Evolutionary conservation across 2,329 filamentous ascomycete genomes (phyloP), one percentile per base, ranked within the genome.

Genomic region (Aspergillus fischeri): DNA sequence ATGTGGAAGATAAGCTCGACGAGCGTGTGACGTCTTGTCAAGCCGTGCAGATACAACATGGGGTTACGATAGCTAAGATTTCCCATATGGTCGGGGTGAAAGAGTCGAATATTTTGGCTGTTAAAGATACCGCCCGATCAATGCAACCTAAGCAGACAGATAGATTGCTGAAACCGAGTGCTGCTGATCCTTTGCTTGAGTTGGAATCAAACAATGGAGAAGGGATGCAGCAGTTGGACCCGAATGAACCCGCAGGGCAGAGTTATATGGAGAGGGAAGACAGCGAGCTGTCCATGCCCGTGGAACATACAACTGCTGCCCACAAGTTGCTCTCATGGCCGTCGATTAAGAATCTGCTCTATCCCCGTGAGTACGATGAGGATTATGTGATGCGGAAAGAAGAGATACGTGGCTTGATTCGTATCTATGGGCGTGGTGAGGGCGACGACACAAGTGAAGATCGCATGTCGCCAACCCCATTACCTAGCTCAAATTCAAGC

Each of bases 241-340:
- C 52, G 42, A 24, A 27, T 41, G 9, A 28, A 6, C 21, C 49
- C 3, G 5, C 47, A 6, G 60, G 64, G 14, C 57, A 62, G 24
- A 44, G 55, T 20, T 45, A 62, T 5, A 61, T 63, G 35, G 56
- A 53, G 10, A 66, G 68, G 6, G 70, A 74, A 27, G 71, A 73
- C 27, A 85, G 85, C 49, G 82, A 86, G 62, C 83, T 89, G 14
- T 84, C 88, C 1, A 90, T 96, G 55, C 90, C 91, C 0, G 84
- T 87, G 28, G 90, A 96, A 63, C 93, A 97, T 68, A 95, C 91
- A 0, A 97, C 92, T 0, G 85, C 91, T n/a, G 92, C 92, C 1
- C 90, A 94, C 52, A 84, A 92, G 60, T 78, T 97, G 20, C 77
- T 97, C 28, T 80, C 83, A 49, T 92, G 89, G 86, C 83, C 82